Evolutionary conservation across 2,329 filamentous ascomycete species (phyloP), one percentile per base, ranked within the genome.

Genomic region (Fusarium graminum): DNA sequence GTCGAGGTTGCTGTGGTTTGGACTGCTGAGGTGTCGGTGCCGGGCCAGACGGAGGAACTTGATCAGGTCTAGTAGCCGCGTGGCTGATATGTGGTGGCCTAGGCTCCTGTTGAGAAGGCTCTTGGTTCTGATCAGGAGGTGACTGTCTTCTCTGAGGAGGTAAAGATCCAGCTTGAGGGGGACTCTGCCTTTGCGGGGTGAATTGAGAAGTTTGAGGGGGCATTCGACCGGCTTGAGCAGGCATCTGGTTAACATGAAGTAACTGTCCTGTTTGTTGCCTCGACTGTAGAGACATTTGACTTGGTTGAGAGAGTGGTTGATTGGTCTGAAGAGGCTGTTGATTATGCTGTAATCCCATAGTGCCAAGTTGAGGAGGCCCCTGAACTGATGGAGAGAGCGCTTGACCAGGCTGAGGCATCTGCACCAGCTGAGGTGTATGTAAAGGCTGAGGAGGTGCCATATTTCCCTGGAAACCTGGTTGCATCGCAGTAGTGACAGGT

Each of bases 381-480:
- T 65, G 65, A 13, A 40, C 39, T 14, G 55, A 22, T 9, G 68
- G 56, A 25, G 39, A 39, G 17, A 45, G 47, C 8, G 32, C 36
- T 19, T 65, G 64, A 14, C 28, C 36, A 13, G 51, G 39, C 8
- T 53, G 54, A 41, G 46, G 36, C 26, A 39, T 28, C 28, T 61
- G 58, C 6, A 36, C 12, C 13, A 16, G 34, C 13, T 62, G 59
- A 13, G 49, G 49, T 3, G 32, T 28, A n/a, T 61, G 58, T 4
- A 41, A n/a, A 19, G 19, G 39, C n/a, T 61, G 59, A 12, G 44
- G 50, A 11, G 63, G 53, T 4, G 36, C 36, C 16, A n/a, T 39
- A 6, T 52, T 65, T 13, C 47, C 65, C 9, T 65, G 65, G 7
- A 45, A 26, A 13, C 50, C 36, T 16, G 55, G 36, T 4, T 56